Evolutionary conservation across 176 grass and related monocot species (phyloP), one percentile per base, ranked within the genome.

Genomic region (Bromus sterilis): DNA sequence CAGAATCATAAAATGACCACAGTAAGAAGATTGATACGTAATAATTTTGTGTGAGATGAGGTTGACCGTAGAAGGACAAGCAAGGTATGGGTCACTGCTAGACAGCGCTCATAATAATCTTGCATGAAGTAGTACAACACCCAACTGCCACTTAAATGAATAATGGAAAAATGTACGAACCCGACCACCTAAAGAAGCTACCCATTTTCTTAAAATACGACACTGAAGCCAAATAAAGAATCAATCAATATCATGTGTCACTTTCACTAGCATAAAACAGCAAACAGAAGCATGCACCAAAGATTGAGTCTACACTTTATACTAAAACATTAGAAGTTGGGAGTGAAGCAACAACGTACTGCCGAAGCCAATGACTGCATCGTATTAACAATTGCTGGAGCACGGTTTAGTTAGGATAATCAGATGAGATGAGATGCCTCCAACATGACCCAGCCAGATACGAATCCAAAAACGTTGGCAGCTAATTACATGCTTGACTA

Each of bases 81-180:
- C 33, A 66, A 71, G 83, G 66, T 61, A 86, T 66, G 78, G 44
- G 56, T 16, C 70, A 75, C 49, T 57, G 62, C 4, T 69, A 80
- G 23, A 66, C 14, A 66, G 78, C 28, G 72, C 76, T 72, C 5
- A 0, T 37, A 41, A 83, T 56, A 57, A 74, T 84, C 69, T 67
- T 80, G n/a, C 81, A 75, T 46, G 49, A 77, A 39, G 51, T 68
- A 39, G 51, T 68, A 75, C 49, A 84, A 46, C 69, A 85, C 40
- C 41, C 55, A 76, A 77, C 81, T 64, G 56, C n/a, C 42, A 81
- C 80, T 81, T 81, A 71, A 82, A 81, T 64, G 71, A 15, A 68
- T 56, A 70, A 53, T 76, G 12, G 70, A 40, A 49, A 68, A 75
- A 59, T 71, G 70, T 44, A 42, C 6, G 3, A 41, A 64, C 57